Percentiles rank a stretch among this genome's conserved stretches.
phyloP scores from a whole-genome alignment of 306 rosid species.

The Rosa lucieae region DNA sequence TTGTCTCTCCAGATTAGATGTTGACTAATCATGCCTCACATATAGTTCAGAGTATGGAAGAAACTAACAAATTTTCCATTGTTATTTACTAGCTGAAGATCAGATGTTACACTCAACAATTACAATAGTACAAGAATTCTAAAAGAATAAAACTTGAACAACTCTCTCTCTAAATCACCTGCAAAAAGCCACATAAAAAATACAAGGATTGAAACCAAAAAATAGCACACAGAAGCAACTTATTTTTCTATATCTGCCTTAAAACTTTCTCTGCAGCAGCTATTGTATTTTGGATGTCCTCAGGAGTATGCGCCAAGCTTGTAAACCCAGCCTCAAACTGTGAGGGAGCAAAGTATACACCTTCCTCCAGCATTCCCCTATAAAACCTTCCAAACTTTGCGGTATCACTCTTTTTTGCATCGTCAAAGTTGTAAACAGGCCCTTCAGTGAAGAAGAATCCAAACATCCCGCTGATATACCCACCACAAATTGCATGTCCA shows the following conservation, averaged over 20 bases:
- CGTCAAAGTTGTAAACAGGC: slow-evolving; percentile 72
- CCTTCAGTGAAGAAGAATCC: slow-evolving; percentile 96
- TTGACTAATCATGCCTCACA: background rate
- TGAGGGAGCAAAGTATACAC: slow-evolving; percentile 91
- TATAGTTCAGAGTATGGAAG: background rate
- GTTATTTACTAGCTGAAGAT: slow-evolving; percentile 6
- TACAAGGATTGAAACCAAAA: background rate
- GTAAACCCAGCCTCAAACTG: slow-evolving; percentile 99
- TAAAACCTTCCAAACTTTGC: slow-evolving; percentile 75
- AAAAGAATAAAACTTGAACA: background rate
- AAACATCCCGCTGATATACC: slow-evolving; percentile 85
- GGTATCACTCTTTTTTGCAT: slow-evolving; percentile 82
- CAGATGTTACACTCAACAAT: slow-evolving; percentile 1
- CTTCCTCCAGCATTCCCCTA: slow-evolving; percentile 92
- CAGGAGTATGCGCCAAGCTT: slow-evolving; percentile 82
- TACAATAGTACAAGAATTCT: slow-evolving; percentile 1
- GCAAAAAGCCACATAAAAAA: background rate
- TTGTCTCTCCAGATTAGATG: too few species aligned
- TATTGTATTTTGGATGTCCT: slow-evolving; percentile 77
- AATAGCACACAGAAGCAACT: slow-evolving; percentile 11
- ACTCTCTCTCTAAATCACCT: slow-evolving; percentile 2
- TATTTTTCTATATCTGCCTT: slow-evolving; percentile 47
- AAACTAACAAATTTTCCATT: background rate
- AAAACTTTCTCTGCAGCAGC: slow-evolving; percentile 95
- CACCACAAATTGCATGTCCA: slow-evolving; percentile 90